phyloP scores from a whole-genome alignment of 208 protist species.

The Wallacemonas sp. region DNA sequence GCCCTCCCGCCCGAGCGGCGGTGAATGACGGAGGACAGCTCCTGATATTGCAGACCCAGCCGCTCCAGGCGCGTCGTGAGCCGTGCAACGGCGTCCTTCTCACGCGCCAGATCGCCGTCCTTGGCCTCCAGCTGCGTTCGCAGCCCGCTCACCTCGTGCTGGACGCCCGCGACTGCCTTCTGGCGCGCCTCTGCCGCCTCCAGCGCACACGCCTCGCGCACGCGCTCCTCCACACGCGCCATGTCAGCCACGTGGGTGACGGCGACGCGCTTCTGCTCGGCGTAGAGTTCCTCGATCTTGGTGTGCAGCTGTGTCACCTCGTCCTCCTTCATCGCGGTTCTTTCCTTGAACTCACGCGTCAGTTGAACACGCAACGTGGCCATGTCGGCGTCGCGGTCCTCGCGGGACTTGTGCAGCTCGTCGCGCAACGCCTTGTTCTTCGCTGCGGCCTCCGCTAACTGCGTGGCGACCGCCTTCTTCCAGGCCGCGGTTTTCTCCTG shows the following conservation, averaged over 20 bases:
- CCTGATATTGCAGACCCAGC: conserved; percentile 34
- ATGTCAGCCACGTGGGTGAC: conserved; percentile 50
- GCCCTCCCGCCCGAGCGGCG: background rate
- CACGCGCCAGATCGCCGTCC: conserved; percentile 11
- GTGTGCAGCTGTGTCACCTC: conserved; percentile 38
- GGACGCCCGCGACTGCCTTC: conserved; percentile 5
- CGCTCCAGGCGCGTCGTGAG: conserved; percentile 28
- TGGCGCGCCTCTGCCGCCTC: conserved; percentile 1
- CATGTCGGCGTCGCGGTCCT: conserved; percentile 35
- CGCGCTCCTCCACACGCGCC: conserved; percentile 16
- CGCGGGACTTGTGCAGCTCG: conserved; percentile 36
- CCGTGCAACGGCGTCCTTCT: conserved; percentile 21
- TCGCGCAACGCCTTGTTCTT: conserved; percentile 81
- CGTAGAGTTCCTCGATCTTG: conserved; percentile 31
- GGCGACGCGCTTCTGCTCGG: conserved; percentile 45
- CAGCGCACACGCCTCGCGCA: conserved; percentile 24
- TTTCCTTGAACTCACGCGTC: conserved; percentile 71
- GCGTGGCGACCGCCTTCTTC: conserved; percentile 59
- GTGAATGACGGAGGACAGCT: conserved; percentile 32
- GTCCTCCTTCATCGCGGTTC: conserved; percentile 56
- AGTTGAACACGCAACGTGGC: conserved; percentile 53
- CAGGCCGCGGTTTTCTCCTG: conserved; percentile 51
- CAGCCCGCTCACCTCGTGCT: conserved; percentile 20
- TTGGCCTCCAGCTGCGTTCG: conserved; percentile 25
- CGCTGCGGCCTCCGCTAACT: conserved; percentile 57